Evolutionary conservation across 108 stramenopile genomes (phyloP).

Genomic region (Pseudonitzschia delicatissima): DNA sequence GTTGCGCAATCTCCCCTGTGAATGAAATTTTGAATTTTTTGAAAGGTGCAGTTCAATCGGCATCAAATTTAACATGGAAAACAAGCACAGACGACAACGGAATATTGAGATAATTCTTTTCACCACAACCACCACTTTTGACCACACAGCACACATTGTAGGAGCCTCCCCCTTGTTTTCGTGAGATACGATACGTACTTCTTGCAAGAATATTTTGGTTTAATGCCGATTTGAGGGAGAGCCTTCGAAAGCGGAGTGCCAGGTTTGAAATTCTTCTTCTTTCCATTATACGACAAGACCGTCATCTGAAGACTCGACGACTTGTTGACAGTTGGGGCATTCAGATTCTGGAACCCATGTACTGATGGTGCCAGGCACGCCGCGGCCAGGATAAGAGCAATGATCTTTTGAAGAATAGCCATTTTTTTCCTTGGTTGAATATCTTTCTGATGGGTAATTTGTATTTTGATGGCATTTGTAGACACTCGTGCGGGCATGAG

Average conservation of each 20-base stretch:
- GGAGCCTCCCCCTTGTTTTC: neutral
- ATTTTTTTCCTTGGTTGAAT: too few species aligned
- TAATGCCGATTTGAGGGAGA: slow-evolving; percentile 62
- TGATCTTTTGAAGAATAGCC: too few species aligned
- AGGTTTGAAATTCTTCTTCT: slow-evolving; percentile 66
- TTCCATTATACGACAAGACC: slow-evolving; percentile 47
- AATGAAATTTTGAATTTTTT: too few species aligned
- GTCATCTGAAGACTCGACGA: slow-evolving; percentile 52
- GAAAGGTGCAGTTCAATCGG: too few species aligned
- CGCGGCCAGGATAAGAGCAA: neutral
- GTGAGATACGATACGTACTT: too few species aligned
- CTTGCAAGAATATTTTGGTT: slow-evolving; percentile 80
- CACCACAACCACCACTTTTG: neutral
- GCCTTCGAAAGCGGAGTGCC: slow-evolving; percentile 65
- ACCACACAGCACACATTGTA: neutral
- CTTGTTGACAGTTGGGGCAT: neutral
- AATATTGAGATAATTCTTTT: slow-evolving; percentile 1
- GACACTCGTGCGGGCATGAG: too few species aligned
- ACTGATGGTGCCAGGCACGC: neutral
- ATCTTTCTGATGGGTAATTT: too few species aligned
- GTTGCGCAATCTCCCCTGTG: slow-evolving; percentile 78
- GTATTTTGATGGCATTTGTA: too few species aligned
- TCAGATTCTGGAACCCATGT: neutral
- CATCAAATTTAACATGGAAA: too few species aligned
- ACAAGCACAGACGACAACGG: slow-evolving; percentile 3